Base-by-base conservation (phyloP, 192 early-diverging fungal genomes). In the Thamnidium elegans region DNA sequence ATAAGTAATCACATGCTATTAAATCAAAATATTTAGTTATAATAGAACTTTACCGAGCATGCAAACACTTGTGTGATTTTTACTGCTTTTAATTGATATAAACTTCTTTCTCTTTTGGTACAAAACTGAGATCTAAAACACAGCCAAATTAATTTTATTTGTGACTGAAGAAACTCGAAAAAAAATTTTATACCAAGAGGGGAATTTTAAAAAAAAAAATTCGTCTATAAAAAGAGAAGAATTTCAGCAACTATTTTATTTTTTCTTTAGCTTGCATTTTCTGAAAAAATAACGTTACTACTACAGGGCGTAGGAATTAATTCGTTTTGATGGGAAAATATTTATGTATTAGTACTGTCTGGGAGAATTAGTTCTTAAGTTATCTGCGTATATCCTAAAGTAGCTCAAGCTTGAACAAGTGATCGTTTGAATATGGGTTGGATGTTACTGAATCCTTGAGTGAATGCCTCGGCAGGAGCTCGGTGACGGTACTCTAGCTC, bases 371-470 rank as follows among this genome's bases (percentile, higher is more conserved):
- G 47, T 3, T 48, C 19, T 51, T 19, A 52, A 50, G 26, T 52
- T 20, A 63, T 64, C 63, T 64, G 51, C 36, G 63, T 42, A 64
- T 44, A 44, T 53, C 39, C 63, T 43, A 36, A 44, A 30, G 63
- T 39, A 43, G 6, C 36, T 53, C 50, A 54, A 64, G 50, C 21
- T 26, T 39, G 63, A 64, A n/a, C 3, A 64, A 20, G 36, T 34
- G 51, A 42, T 64, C 23, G 30, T 53, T 39, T 14, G 20, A 13
- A 17, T 54, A 54, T 50, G 39, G 50, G 48, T 11, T 39, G 11
- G 15, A 11, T 58, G 51, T 34, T 39, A 7, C 11, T 21, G 58
- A 9, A 64, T 45, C 63, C 51, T 64, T 64, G 63, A 64, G 63
- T 34, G 52, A 11, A 31, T 64, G 7, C 51, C 43, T 52, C 39